A percentile compares a stretch with the other conserved stretches of the same genome.
These are phyloP conservation scores for Leucosporidium creatinivorum DNA, from an alignment of 768 basidiomycete genomes.

Conservation along the genomic window DNA sequence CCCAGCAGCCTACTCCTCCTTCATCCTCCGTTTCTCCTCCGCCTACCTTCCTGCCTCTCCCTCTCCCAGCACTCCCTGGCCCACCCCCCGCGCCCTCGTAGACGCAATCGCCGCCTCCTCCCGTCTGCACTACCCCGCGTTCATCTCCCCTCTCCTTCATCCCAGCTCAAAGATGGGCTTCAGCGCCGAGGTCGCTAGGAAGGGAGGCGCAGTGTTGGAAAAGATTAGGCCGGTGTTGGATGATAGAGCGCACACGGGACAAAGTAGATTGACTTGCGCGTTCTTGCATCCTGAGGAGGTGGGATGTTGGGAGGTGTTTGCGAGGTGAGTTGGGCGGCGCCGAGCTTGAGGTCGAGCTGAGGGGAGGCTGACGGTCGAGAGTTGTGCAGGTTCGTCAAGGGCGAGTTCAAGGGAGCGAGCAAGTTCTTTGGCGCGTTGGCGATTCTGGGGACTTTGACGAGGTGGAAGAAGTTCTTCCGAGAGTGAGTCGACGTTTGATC, in stretches of 20 bases:
- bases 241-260: not conserved
- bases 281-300: not conserved
- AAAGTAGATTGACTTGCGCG: not conserved
- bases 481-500: not conserved
- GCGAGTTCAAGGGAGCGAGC: not conserved
- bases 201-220: too few species aligned
- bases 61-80: not conserved
- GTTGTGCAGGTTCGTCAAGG: not conserved
- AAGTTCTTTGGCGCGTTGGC: constrained; percentile 5
- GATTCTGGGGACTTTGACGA: not conserved
- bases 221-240: not conserved
- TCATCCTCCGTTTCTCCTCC: constrained; percentile 4
- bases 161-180: not conserved
- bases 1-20: not conserved
- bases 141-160: not conserved
- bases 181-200: too few species aligned
- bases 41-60: not conserved
- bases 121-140: not conserved
- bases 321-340: too few species aligned
- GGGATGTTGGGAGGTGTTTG: not conserved
- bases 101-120: not conserved
- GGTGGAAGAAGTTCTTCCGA: constrained; percentile 1
- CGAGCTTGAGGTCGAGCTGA: too few species aligned
- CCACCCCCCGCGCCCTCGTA: not conserved
- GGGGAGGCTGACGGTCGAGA: too few species aligned